A percentile compares a stretch with the other conserved stretches of the same genome.
phyloP scores from a whole-genome alignment of 2,329 filamentous ascomycete species.

The Bipolaris cookei region DNA sequence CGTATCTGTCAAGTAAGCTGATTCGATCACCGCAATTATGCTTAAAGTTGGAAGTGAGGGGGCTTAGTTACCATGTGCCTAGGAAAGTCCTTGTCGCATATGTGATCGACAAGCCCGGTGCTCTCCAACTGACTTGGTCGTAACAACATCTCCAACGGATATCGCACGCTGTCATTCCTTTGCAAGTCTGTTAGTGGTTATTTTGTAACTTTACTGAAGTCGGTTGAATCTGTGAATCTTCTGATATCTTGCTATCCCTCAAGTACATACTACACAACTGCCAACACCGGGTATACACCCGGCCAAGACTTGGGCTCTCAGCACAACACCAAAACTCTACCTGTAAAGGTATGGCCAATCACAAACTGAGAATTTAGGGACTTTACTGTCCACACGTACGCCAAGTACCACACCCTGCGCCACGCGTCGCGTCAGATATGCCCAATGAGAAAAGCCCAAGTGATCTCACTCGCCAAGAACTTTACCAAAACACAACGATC shows the following conservation, averaged over 20 bases:
- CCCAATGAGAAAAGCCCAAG: neutral
- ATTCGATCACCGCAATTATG: neutral
- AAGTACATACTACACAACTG: neutral
- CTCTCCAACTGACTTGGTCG: neutral
- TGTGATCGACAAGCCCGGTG: no score
- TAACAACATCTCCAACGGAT: neutral
- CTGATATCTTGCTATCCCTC: neutral
- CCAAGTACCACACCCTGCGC: conserved; percentile 8
- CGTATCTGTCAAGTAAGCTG: neutral
- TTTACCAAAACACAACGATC: conserved; percentile 1
- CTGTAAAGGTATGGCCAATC: conserved; percentile 3
- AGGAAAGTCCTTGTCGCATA: neutral
- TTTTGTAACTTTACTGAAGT: neutral
- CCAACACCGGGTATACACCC: neutral
- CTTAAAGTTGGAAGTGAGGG: neutral
- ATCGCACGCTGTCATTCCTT: neutral
- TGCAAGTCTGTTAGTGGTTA: no score
- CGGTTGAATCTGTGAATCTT: neutral
- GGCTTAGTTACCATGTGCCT: neutral
- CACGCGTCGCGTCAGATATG: conserved; percentile 6
- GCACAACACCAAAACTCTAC: neutral
- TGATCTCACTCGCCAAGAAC: conserved; percentile 7
- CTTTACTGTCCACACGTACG: neutral
- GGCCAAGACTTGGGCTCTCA: neutral
- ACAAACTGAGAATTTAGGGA: conserved; percentile 1